phyloP scores from a whole-genome alignment of 345 rosid genomes.

The Linum lewisii region DNA sequence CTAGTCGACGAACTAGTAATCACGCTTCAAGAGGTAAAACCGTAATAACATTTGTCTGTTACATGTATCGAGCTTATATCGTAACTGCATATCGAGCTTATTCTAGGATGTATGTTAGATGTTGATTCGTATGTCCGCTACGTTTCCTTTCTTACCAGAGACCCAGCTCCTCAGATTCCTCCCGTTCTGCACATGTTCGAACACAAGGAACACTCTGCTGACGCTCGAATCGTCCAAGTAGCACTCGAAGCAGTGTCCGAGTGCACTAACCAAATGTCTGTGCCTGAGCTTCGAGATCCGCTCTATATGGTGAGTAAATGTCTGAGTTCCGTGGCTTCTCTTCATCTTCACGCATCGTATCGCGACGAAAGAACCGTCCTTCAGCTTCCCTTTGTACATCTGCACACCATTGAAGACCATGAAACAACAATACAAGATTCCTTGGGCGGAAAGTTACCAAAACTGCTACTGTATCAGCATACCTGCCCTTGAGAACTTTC shows the following conservation, averaged over 20 bases:
- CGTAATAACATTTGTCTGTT: too few relatives aligned
- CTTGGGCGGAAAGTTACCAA: too few relatives aligned
- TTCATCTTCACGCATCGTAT: conserved; percentile 83
- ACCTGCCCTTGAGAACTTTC: conserved; percentile 95
- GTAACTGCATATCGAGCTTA: too few relatives aligned
- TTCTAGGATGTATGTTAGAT: too few relatives aligned
- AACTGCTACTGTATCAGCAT: conserved; percentile 11
- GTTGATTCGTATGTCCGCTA: too few relatives aligned
- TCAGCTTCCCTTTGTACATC: conserved; percentile 82
- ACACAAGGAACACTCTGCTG: conserved; percentile 81
- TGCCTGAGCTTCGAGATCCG: conserved; percentile 78
- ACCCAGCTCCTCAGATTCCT: conserved; percentile 68
- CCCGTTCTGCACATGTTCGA: conserved; percentile 85
- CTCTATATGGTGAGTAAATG: conserved; percentile 78
- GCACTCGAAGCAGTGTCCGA: conserved; percentile 91
- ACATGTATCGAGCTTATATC: too few relatives aligned
- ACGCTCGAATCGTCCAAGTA: conserved; percentile 90
- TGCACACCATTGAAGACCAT: conserved; percentile 22
- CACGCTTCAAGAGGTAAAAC: too few relatives aligned
- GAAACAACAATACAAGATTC: too few relatives aligned
- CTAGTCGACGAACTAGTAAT: too few relatives aligned
- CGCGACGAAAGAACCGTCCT: conserved; percentile 66
- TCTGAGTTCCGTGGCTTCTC: conserved; percentile 58
- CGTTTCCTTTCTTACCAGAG: too few relatives aligned
- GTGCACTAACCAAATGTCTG: conserved; percentile 75